Conservation (phyloP, 2,329 filamentous ascomycete species). For the Didymella sp. region DNA sequence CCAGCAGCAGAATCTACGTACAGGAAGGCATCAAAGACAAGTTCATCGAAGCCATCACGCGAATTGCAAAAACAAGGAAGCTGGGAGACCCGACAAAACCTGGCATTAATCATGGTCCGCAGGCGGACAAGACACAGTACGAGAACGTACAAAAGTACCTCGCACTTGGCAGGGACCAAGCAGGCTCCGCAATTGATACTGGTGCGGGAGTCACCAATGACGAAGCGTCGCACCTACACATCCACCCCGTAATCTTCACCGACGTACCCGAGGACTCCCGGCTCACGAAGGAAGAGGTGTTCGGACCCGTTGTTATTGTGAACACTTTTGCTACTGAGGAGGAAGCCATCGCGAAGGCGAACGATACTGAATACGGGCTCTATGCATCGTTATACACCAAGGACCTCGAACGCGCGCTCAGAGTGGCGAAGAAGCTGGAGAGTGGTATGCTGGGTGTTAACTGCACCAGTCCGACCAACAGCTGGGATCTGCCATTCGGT, state of each 20-base stretch:
- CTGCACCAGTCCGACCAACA: conserved; percentile 40
- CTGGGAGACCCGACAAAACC: conserved; percentile 27
- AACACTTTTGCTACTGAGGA: conserved; percentile 47
- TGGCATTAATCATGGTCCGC: conserved; percentile 33
- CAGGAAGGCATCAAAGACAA: conserved; percentile 58
- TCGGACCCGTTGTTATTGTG: conserved; percentile 50
- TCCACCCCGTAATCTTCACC: conserved; percentile 58
- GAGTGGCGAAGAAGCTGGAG: conserved; percentile 48
- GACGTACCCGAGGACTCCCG: conserved; percentile 52
- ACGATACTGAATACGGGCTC: conserved; percentile 50
- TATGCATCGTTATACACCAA: conserved; percentile 49
- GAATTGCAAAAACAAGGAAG: conserved; percentile 21
- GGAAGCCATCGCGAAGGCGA: conserved; percentile 47
- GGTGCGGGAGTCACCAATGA: conserved; percentile 33
- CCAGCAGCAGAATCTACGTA: conserved; percentile 64
- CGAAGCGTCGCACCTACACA: conserved; percentile 50
- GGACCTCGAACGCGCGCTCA: conserved; percentile 39
- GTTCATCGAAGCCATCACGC: conserved; percentile 33
- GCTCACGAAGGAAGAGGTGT: conserved; percentile 48
- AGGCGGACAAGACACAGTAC: conserved; percentile 34
- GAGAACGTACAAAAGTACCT: conserved; percentile 36
- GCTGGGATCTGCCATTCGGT: conserved; percentile 38
- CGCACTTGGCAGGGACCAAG: conserved; percentile 52
- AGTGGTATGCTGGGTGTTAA: conserved; percentile 49
- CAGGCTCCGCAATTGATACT: conserved; percentile 47